These are phyloP conservation scores for Pleurotus citrinopileatus DNA, from an alignment of 768 basidiomycete genomes.

Conservation along the genomic window DNA sequence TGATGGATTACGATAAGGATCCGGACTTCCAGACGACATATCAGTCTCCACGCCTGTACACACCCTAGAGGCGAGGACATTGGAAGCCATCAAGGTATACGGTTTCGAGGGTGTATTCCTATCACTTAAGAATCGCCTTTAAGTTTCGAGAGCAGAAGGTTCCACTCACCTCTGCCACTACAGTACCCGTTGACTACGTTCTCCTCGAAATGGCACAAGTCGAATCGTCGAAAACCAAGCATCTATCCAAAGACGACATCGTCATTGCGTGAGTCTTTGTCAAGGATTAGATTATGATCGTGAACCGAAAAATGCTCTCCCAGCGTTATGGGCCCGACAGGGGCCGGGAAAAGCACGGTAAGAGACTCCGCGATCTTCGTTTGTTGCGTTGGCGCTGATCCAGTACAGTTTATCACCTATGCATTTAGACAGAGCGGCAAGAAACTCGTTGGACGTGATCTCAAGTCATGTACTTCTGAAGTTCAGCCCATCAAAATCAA, in stretches of 20 bases:
- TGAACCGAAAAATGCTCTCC: no score
- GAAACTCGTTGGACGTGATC: constrained; percentile 39
- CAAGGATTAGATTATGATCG: no score
- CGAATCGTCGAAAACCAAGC: neutral
- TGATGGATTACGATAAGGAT: constrained; percentile 5
- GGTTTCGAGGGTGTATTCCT: no score
- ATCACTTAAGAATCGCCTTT: no score
- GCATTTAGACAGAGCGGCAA: constrained; percentile 48
- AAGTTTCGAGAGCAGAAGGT: no score
- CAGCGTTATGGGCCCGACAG: constrained; percentile 11
- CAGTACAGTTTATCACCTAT: constrained; percentile 53
- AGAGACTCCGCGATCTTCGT: neutral
- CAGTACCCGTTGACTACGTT: neutral
- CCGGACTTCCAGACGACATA: neutral
- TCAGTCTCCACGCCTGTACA: neutral
- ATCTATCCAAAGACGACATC: neutral
- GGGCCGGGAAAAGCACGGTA: constrained; percentile 9
- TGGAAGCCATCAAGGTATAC: neutral
- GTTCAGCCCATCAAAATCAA: constrained; percentile 42
- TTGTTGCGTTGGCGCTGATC: no score
- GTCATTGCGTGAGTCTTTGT: constrained; percentile 9
- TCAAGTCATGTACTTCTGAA: constrained; percentile 49
- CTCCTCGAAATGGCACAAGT: neutral
- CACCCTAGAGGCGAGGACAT: no score
- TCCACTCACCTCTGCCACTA: neutral